phyloP scores from a whole-genome alignment of 306 rosid species.

The Corylus heterophylla region DNA sequence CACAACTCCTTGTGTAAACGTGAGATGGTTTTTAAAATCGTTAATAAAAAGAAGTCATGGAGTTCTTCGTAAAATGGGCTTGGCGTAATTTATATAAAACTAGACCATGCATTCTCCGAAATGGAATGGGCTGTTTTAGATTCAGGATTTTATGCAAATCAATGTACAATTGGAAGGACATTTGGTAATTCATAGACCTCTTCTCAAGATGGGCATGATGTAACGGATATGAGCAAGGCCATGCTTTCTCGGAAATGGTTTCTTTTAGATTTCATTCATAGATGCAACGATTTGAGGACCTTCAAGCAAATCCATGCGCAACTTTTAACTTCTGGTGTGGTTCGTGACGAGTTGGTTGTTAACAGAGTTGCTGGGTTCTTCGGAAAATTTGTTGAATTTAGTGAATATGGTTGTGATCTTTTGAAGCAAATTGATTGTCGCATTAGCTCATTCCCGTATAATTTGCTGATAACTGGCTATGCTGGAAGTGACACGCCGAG shows the following conservation, averaged over 20 bases:
- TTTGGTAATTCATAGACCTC: background rate
- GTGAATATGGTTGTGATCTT: conserved; percentile 61
- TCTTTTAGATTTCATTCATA: conserved; percentile 1
- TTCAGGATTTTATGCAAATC: conserved; percentile 54
- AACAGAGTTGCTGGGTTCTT: conserved; percentile 53
- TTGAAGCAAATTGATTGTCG: conserved; percentile 64
- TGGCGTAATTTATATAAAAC: conserved; percentile 23
- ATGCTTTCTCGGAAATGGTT: background rate
- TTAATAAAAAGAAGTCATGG: too few species aligned
- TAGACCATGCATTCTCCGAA: conserved; percentile 40
- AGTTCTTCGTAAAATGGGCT: too few species aligned
- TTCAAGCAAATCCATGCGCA: conserved; percentile 57
- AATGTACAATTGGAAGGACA: conserved; percentile 34
- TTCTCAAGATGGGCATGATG: background rate
- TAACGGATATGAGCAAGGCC: background rate
- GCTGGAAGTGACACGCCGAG: conserved; percentile 39
- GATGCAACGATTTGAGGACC: background rate
- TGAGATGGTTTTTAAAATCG: too few species aligned
- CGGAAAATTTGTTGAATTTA: conserved; percentile 36
- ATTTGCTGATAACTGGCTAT: conserved; percentile 50
- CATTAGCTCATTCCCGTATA: conserved; percentile 66
- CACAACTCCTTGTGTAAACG: too few species aligned
- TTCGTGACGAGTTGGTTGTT: conserved; percentile 47
- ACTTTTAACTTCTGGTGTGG: conserved; percentile 51
- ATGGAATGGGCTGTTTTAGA: conserved; percentile 64